phyloP scores from a whole-genome alignment of 1,284 basidiomycete genomes.

The Athelia psychrophila region DNA sequence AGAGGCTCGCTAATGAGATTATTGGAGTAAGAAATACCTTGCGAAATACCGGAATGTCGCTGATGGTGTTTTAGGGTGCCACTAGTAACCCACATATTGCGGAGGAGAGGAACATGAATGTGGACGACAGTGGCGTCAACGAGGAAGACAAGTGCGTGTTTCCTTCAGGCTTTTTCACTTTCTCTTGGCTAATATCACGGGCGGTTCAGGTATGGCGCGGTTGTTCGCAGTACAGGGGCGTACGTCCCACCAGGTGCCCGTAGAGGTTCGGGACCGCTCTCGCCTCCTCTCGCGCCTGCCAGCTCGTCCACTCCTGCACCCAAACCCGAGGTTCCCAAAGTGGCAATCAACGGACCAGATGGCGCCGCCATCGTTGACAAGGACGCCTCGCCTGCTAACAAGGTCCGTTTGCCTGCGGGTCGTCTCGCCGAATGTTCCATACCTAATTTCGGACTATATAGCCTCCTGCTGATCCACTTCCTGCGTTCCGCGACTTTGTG shows the following conservation, averaged over 20 bases:
- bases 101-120: constrained; percentile 80
- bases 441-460: constrained; percentile 18
- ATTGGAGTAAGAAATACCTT: constrained; percentile 57
- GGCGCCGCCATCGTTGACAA: constrained; percentile 44
- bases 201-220: constrained; percentile 79
- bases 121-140: constrained; percentile 74
- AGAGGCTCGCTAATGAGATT: constrained; percentile 90
- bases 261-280: constrained; percentile 33
- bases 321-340: constrained; percentile 60
- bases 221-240: constrained; percentile 84
- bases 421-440: no score
- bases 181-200: constrained; percentile 8
- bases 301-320: constrained; percentile 1
- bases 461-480: constrained; percentile 66
- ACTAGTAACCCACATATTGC: constrained; percentile 84
- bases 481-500: constrained; percentile 88
- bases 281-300: constrained; percentile 20
- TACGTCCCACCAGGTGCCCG: constrained; percentile 92
- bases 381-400: constrained; percentile 52
- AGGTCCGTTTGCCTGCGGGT: no score
- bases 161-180: constrained; percentile 5
- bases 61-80: constrained; percentile 42
- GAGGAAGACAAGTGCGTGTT: constrained; percentile 90
- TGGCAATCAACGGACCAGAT: constrained; percentile 70
- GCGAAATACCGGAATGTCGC: constrained; percentile 1